Base-by-base conservation (phyloP, 495 filamentous ascomycete species). In the Hapsidospora chrysogenum region DNA sequence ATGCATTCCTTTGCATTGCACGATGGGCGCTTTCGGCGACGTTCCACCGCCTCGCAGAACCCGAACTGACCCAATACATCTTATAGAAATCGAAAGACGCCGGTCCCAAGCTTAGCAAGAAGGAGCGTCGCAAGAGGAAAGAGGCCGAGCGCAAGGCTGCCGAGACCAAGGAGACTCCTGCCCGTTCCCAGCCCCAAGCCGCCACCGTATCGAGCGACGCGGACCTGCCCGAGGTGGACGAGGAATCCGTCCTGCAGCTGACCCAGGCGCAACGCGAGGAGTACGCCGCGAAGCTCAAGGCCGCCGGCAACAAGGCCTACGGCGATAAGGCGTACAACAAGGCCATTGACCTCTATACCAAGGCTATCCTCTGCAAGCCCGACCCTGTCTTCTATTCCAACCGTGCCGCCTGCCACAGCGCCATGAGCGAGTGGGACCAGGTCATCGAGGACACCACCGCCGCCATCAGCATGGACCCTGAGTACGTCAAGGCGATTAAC, bases 301-400 rank as follows among this genome's bases (percentile, higher is more conserved):
- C 76, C 36, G 82, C 82, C 31, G 89, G 89, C 44, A 99, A 99
- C 66, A 92, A 86, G 61, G 87, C 89, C 7, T 99, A 95, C 52
- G 82, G 82, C 20, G 68, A 66, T 29, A 95, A 95, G 60, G 80
- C 93, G 44, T 95, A 92, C 54, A 70, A 78, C 49, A 71, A 70
- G 41, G 89, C 89, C 33, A 99, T 96, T 47, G 78, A 85, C 0
- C 69, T 99, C 23, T 99, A 99, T 55, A 77, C 82, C 35, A 80
- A 89, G 60, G 89, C 89, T 17, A 89, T 99, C 44, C 57, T 96
- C 21, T 99, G 89, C 78, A 93, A 84, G 63, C 77, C 85, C 25
- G 92, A 99, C 50, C 84, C 89, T 3, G 83, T 99, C 49, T 99
- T 84, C 69, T 99, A 92, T 68, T 96, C 87, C 30, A 99, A 99